Percentiles rank a stretch among this genome's conserved stretches.
phyloP scores from a whole-genome alignment of 192 early-diverging fungal species.

The Geosiphon pyriformis region DNA sequence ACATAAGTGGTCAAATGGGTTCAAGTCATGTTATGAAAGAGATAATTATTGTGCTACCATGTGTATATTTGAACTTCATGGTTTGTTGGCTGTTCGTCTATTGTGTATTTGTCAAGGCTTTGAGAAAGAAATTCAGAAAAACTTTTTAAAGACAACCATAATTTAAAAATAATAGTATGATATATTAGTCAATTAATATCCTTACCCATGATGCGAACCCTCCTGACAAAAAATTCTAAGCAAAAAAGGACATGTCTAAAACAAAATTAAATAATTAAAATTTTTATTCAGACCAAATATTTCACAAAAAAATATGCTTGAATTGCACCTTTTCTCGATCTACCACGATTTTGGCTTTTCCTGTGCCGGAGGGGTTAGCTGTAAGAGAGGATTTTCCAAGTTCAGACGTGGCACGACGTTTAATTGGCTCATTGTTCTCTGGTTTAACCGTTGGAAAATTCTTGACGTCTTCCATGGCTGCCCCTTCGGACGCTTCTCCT shows the following conservation, averaged over 20 bases:
- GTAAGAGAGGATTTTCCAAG: not conserved
- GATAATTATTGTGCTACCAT: constrained; percentile 36
- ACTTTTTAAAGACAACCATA: not conserved
- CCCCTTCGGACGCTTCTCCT: not conserved
- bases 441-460: too few relatives aligned
- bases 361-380: not conserved
- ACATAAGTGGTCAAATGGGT: not conserved
- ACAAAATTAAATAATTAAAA: not conserved
- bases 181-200: not conserved
- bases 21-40: not conserved
- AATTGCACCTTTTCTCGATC: constrained; percentile 37
- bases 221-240: constrained; percentile 43
- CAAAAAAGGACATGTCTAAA: constrained; percentile 51
- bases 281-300: not conserved
- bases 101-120: constrained; percentile 32
- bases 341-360: constrained; percentile 23
- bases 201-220: constrained; percentile 39
- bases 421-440: too few relatives aligned
- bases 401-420: not conserved
- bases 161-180: not conserved
- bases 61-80: constrained; percentile 53
- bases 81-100: constrained; percentile 32
- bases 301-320: not conserved
- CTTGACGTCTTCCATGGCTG: not conserved
- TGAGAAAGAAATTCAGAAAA: constrained; percentile 4